Evolutionary conservation across 2,329 filamentous ascomycete genomes (phyloP), one percentile per base, ranked within the genome.

Genomic region (Aspergillus oerlinghausenensis): DNA sequence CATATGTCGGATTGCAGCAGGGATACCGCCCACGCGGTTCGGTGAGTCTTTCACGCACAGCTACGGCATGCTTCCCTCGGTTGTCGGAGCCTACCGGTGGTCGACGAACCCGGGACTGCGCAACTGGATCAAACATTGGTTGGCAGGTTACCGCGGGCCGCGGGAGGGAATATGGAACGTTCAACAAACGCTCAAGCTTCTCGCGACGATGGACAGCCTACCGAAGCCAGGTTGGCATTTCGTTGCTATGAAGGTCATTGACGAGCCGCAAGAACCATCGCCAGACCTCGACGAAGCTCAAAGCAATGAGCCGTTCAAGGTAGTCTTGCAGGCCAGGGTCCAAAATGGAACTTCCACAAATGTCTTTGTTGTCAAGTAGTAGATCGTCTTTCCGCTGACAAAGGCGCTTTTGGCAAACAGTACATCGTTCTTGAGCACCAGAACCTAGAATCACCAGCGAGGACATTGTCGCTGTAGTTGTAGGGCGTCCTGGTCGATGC

Each of bases 21-120:
- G 50, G 17, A 55, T 51, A 17, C 49, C 57, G 8, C 57, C 57
- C 11, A 26, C 47, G 8, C 51, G n/a, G 4, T 59, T 59, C 23
- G 57, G 55, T 26, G 42, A 57, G 25, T 54, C 57, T 23, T 59
- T 57, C 19, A 59, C 57, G 4, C 54, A 59, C 48, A 48, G 47
- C 26, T 57, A 59, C 23, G 57, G 57, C 47, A 59, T 59, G 57
- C 55, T 59, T 4, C 57, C 57, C 1, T 57, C 57, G 19, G 57
- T 59, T 14, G 57, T 59, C 9, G 57, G 57, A 11, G 57, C 57
- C 3, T 54, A 57, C 55, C 57, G 57, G 19, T 59, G 57, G 57
- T 59, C 57, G 2, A 42, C 23, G 2, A 59, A 59, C 50, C 51
- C 55, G 1, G 55, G 57, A 26, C 51, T 59, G 10, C 55, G 55